phyloP scores from a whole-genome alignment of 768 basidiomycete species.

The Lactifluus hygrophoroides region DNA sequence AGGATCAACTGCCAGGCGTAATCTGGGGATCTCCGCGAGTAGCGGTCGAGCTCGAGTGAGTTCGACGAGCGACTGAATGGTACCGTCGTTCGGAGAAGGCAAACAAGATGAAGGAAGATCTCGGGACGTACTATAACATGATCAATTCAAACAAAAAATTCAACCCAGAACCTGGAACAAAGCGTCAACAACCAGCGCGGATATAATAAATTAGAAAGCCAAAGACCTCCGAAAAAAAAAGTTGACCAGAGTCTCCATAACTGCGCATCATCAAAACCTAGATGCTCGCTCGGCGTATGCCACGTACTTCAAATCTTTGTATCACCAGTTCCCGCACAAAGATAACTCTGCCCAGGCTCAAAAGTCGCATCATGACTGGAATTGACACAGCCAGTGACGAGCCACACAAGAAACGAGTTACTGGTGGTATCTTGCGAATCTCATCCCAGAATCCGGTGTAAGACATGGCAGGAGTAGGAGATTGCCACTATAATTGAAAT shows the following conservation, averaged over 20 bases:
- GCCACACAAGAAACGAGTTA: constrained; percentile 61
- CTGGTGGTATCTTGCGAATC: constrained; percentile 73
- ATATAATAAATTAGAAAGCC: not conserved
- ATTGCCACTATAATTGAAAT: not conserved
- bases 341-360: constrained; percentile 45
- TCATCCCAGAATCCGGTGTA: constrained; percentile 34
- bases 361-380: constrained; percentile 44
- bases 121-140: constrained; percentile 56
- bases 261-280: constrained; percentile 29
- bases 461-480: constrained; percentile 7
- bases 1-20: constrained; percentile 66
- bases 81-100: not conserved
- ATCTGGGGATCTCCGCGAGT: constrained; percentile 54
- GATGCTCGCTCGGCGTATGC: not conserved
- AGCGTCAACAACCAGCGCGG: not conserved
- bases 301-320: constrained; percentile 45
- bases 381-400: constrained; percentile 55
- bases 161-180: constrained; percentile 38
- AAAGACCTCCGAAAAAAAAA: constrained; percentile 60
- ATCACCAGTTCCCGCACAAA: constrained; percentile 43
- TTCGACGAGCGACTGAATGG: constrained; percentile 52
- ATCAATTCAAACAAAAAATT: constrained; percentile 55
- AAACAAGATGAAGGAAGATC: not conserved
- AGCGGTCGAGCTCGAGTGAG: constrained; percentile 56
- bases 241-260: constrained; percentile 67